phyloP scores from a whole-genome alignment of 2,329 filamentous ascomycete genomes.

The Aspergillus ochraceoroseus region DNA sequence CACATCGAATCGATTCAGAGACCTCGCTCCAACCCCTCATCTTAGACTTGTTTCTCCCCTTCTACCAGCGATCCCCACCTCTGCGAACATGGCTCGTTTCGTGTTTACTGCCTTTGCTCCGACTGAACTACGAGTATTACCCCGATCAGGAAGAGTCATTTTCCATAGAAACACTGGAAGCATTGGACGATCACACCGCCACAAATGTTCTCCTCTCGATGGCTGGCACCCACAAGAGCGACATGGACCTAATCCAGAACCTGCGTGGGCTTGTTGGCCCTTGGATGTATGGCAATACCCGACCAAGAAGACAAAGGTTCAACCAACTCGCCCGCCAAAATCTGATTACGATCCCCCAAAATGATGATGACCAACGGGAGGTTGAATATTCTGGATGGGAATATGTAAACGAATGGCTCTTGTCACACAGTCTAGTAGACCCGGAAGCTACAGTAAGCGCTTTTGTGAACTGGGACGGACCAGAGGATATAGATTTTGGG shows the following conservation, averaged over 20 bases:
- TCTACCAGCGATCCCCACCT: slow-evolving; percentile 50
- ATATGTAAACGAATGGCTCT: slow-evolving; percentile 55
- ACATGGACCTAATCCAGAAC: slow-evolving; percentile 48
- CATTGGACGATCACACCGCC: slow-evolving; percentile 48
- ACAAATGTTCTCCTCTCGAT: slow-evolving; percentile 52
- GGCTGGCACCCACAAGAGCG: slow-evolving; percentile 31
- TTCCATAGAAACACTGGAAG: slow-evolving; percentile 51
- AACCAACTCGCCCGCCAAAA: slow-evolving; percentile 29
- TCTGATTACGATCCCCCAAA: slow-evolving; percentile 28
- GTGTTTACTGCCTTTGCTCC: slow-evolving; percentile 54
- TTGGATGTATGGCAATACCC: slow-evolving; percentile 57
- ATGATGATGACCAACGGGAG: slow-evolving; percentile 18
- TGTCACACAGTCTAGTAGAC: slow-evolving; percentile 50
- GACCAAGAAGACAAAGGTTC: slow-evolving; percentile 52
- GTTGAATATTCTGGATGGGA: slow-evolving; percentile 49
- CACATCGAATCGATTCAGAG: slow-evolving; percentile 55
- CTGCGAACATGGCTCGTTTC: slow-evolving; percentile 58
- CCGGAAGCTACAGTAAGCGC: slow-evolving; percentile 49
- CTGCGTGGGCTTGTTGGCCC: slow-evolving; percentile 56
- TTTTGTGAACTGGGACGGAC: slow-evolving; percentile 56
- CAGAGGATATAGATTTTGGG: slow-evolving; percentile 55
- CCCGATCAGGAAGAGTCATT: slow-evolving; percentile 44
- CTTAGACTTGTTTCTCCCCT: slow-evolving; percentile 54
- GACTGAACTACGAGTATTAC: slow-evolving; percentile 60
- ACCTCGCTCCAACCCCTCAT: slow-evolving; percentile 55